Evolutionary conservation across 176 grass and related monocot species (phyloP).

Genomic region (Oryza australiensis): DNA sequence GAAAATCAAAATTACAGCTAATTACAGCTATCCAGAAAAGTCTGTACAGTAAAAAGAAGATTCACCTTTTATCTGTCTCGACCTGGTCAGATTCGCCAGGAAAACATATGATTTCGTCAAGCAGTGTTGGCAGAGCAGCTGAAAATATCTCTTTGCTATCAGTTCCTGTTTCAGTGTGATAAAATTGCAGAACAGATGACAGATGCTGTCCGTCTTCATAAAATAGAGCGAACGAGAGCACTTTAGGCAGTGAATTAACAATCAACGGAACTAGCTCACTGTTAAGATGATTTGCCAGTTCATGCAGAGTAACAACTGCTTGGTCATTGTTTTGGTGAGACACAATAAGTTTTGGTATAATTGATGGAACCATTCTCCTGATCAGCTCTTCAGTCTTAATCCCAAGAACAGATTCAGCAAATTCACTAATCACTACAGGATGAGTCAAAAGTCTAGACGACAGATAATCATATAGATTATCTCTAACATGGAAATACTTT

Average conservation of each 20-base stretch:
- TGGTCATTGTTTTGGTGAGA: slow-evolving; percentile 65
- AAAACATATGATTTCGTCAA: slow-evolving; percentile 96
- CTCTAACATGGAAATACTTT: slow-evolving; percentile 58
- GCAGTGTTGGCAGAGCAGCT: slow-evolving; percentile 80
- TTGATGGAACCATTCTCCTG: slow-evolving; percentile 74
- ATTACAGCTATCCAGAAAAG: slow-evolving; percentile 5
- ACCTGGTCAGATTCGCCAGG: slow-evolving; percentile 64
- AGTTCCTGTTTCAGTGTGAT: slow-evolving; percentile 68
- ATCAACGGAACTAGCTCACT: slow-evolving; percentile 59
- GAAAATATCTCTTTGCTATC: slow-evolving; percentile 91
- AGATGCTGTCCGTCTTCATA: slow-evolving; percentile 68
- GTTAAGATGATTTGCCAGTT: slow-evolving; percentile 68
- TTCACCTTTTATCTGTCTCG: slow-evolving; percentile 70
- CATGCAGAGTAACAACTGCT: slow-evolving; percentile 67
- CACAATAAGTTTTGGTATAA: slow-evolving; percentile 90
- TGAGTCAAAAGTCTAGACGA: slow-evolving; percentile 62
- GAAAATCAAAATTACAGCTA: slow-evolving; percentile 21
- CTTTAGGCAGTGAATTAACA: slow-evolving; percentile 72
- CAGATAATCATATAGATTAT: slow-evolving; percentile 79
- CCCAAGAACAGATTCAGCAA: slow-evolving; percentile 74
- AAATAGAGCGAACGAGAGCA: slow-evolving; percentile 83
- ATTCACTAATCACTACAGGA: slow-evolving; percentile 65
- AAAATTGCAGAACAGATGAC: slow-evolving; percentile 84
- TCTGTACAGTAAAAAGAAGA: slow-evolving; percentile 24
- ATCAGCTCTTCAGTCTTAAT: slow-evolving; percentile 77